A percentile compares a stretch with the other conserved stretches of the same genome.
Conservation (phyloP, 352 stramenopile species). For the Bremia lactucae region DNA sequence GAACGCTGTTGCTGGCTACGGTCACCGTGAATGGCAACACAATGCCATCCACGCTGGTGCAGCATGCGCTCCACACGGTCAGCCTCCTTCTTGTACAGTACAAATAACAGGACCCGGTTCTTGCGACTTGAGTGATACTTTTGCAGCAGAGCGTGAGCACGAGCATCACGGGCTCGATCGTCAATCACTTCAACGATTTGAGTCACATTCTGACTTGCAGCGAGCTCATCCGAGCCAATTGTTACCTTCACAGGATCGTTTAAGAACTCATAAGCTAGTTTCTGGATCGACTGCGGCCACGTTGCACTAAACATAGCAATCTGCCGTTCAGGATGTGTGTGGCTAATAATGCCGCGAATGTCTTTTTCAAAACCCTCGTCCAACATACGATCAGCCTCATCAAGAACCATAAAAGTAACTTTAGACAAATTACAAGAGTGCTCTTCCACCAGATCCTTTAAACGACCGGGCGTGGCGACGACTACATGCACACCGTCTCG, state of each 20-base stretch:
- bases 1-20: conserved; percentile 89
- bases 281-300: conserved; percentile 94
- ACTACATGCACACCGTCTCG: conserved; percentile 85
- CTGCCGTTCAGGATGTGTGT: conserved; percentile 77
- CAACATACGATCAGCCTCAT: conserved; percentile 94
- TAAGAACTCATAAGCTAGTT: conserved; percentile 93
- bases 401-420: conserved; percentile 91
- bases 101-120: conserved; percentile 95
- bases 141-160: conserved; percentile 85
- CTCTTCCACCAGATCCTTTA: conserved; percentile 88
- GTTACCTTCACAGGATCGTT: conserved; percentile 88
- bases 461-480: conserved; percentile 92
- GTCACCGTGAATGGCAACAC: conserved; percentile 93
- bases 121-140: conserved; percentile 86
- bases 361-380: conserved; percentile 94
- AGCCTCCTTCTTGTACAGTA: conserved; percentile 98
- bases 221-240: conserved; percentile 91
- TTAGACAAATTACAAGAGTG: conserved; percentile 75
- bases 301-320: conserved; percentile 97
- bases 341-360: conserved; percentile 81
- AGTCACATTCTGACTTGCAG: conserved; percentile 90
- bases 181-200: conserved; percentile 94
- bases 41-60: conserved; percentile 86
- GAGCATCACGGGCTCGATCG: conserved; percentile 81
- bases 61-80: conserved; percentile 91